phyloP scores from a whole-genome alignment of 768 basidiomycete genomes.

The Rhodotorula kratochvilovae region DNA sequence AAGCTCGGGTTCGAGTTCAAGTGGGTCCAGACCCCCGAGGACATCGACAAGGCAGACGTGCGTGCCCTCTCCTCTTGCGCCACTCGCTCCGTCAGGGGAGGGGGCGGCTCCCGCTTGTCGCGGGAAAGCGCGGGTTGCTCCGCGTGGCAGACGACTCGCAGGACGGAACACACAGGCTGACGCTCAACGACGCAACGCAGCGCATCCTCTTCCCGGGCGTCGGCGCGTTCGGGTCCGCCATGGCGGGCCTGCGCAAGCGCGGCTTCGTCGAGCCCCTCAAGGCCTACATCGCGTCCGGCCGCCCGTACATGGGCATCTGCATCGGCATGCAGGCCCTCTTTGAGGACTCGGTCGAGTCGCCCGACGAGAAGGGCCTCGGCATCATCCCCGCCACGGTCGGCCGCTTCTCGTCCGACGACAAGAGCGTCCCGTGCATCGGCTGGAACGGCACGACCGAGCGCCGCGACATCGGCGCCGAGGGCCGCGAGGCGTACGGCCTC shows the following conservation, averaged over 20 bases:
- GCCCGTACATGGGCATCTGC: slow-evolving; percentile 87
- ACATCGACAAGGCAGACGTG: slow-evolving; percentile 84
- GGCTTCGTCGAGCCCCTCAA: slow-evolving; percentile 75
- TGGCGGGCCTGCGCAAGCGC: slow-evolving; percentile 65
- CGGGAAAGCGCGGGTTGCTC: no score
- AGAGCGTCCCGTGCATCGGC: slow-evolving; percentile 95
- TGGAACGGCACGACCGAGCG: slow-evolving; percentile 62
- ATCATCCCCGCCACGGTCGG: slow-evolving; percentile 81
- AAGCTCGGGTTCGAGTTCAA: slow-evolving; percentile 78
- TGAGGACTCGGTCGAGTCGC: slow-evolving; percentile 74
- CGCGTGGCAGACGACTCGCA: no score
- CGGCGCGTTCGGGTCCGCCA: slow-evolving; percentile 84
- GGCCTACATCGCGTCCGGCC: slow-evolving; percentile 76
- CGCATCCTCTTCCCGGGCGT: slow-evolving; percentile 95
- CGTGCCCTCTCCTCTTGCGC: slow-evolving; percentile 47
- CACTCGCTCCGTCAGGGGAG: no score
- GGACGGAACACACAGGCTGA: not conserved
- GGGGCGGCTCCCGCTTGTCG: no score
- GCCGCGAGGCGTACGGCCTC: slow-evolving; percentile 52
- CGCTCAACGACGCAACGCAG: slow-evolving; percentile 51
- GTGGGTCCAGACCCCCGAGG: slow-evolving; percentile 76
- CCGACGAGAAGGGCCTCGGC: slow-evolving; percentile 65
- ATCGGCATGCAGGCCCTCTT: slow-evolving; percentile 98
- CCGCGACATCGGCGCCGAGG: slow-evolving; percentile 52
- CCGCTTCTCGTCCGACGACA: slow-evolving; percentile 57